These are phyloP conservation scores for Pogostemon cablin DNA, from an alignment of 257 asterid genomes.

Conservation along the genomic window DNA sequence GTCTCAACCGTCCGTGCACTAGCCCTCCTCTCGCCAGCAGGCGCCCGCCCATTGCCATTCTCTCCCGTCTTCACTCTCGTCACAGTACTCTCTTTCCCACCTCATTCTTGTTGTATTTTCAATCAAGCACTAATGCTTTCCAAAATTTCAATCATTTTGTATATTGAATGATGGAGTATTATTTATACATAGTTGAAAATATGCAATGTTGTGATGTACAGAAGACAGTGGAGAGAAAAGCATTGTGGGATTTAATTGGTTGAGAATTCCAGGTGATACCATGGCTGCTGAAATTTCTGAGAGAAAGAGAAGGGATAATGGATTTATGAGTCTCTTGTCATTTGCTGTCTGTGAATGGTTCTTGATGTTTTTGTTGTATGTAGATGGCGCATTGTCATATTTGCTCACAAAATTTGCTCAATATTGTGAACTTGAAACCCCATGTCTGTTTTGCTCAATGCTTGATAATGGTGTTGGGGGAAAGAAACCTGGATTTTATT, in stretches of 20 bases:
- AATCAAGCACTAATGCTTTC: too few relatives aligned
- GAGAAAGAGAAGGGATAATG: constrained; percentile 43
- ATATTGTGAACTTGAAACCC: constrained; percentile 61
- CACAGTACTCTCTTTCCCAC: too few relatives aligned
- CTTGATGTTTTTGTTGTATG: constrained; percentile 63
- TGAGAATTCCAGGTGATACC: constrained; percentile 42
- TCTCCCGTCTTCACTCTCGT: too few relatives aligned
- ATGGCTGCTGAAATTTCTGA: constrained; percentile 58
- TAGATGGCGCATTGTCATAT: constrained; percentile 62
- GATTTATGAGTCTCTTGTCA: constrained; percentile 63
- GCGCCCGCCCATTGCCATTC: too few relatives aligned
- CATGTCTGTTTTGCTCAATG: constrained; percentile 78
- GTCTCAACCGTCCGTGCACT: too few relatives aligned
- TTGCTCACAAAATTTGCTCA: constrained; percentile 59
- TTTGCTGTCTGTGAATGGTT: constrained; percentile 91
- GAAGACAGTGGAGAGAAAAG: constrained; percentile 37
- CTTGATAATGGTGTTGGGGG: constrained; percentile 48
- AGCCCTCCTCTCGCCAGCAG: too few relatives aligned
- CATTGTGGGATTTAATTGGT: constrained; percentile 33
- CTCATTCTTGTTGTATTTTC: too few relatives aligned
- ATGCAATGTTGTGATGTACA: constrained; percentile 4
- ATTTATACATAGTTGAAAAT: neutral
- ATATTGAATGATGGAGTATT: constrained; percentile 15
- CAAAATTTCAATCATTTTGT: neutral
- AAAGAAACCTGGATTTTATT: constrained; percentile 46